These are phyloP conservation scores for Kalmanozyma brasiliensis DNA, from an alignment of 1,284 basidiomycete genomes.

Conservation along the genomic window DNA sequence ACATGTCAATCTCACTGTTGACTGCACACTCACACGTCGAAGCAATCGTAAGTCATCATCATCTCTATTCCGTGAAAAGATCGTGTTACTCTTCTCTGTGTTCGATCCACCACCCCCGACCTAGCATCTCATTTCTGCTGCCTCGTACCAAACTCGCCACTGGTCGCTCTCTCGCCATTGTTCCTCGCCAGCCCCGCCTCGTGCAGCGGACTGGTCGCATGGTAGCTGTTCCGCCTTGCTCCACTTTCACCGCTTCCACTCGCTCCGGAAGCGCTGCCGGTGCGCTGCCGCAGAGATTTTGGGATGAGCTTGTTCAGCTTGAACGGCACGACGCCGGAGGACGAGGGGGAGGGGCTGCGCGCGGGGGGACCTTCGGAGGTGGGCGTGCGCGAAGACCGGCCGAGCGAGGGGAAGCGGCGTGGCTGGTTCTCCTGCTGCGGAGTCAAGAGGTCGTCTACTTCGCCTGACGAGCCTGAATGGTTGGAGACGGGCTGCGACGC, in stretches of 20 bases:
- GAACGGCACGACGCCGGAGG: constrained; percentile 24
- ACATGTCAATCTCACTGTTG: no score
- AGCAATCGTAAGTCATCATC: no score
- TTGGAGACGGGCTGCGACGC: neutral
- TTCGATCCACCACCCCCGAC: no score
- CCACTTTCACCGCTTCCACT: neutral
- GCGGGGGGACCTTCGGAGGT: constrained; percentile 6
- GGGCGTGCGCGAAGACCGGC: constrained; percentile 22
- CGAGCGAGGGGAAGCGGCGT: constrained; percentile 7
- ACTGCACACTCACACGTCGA: no score
- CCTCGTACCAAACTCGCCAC: no score
- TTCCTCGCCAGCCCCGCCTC: neutral
- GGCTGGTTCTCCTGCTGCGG: neutral
- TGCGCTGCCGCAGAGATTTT: constrained; percentile 13
- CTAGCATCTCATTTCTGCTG: neutral
- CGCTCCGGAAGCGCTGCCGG: no score
- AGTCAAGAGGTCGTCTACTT: constrained; percentile 18
- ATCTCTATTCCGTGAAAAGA: no score
- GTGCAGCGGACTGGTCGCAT: constrained; percentile 1
- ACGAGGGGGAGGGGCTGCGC: constrained; percentile 12
- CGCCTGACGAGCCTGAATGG: constrained; percentile 19
- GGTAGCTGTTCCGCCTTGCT: constrained; percentile 2
- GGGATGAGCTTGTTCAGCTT: constrained; percentile 44
- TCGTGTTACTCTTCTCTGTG: no score
- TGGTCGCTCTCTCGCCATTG: neutral